Evolutionary conservation across 1,284 basidiomycete genomes (phyloP).

Genomic region (Earliella scabrosa): DNA sequence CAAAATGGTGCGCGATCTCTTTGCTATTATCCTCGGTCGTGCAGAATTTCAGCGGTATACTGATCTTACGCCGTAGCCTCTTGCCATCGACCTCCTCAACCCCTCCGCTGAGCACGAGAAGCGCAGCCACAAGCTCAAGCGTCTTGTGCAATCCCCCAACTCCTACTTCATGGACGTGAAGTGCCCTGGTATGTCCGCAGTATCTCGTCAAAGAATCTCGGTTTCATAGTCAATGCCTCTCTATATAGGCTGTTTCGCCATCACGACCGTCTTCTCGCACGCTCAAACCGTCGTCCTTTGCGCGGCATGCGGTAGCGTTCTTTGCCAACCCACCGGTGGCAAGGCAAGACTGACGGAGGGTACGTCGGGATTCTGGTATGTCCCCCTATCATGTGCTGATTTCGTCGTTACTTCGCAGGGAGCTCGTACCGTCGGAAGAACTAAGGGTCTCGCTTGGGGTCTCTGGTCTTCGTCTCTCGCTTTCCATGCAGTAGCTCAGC

Average conservation of each 20-base stretch:
- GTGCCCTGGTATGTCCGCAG: constrained; percentile 81
- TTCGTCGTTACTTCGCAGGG: constrained; percentile 52
- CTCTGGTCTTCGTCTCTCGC: constrained; percentile 23
- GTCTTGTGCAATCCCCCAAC: constrained; percentile 97
- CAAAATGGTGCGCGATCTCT: constrained; percentile 34
- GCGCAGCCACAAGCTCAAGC: constrained; percentile 98
- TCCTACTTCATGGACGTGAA: constrained; percentile 99
- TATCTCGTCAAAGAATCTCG: background rate
- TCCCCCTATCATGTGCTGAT: constrained; percentile 8
- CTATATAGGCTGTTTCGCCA: constrained; percentile 85
- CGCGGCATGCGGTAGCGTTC: constrained; percentile 90
- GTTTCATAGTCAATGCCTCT: constrained; percentile 1
- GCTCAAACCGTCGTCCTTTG: constrained; percentile 94
- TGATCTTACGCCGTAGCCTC: constrained; percentile 69
- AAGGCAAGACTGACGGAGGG: constrained; percentile 98
- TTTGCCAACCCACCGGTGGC: constrained; percentile 99
- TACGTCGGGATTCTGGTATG: constrained; percentile 46
- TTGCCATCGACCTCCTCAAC: constrained; percentile 98
- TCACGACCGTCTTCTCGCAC: constrained; percentile 95
- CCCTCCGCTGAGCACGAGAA: constrained; percentile 88
- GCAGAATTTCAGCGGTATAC: background rate
- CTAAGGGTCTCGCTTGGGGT: constrained; percentile 47
- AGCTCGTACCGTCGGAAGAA: constrained; percentile 90
- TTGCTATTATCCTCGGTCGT: background rate
- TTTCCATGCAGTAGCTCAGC: constrained; percentile 28